Evolutionary conservation across 768 basidiomycete species (phyloP).

Genomic region (Leccinum rimulosum): DNA sequence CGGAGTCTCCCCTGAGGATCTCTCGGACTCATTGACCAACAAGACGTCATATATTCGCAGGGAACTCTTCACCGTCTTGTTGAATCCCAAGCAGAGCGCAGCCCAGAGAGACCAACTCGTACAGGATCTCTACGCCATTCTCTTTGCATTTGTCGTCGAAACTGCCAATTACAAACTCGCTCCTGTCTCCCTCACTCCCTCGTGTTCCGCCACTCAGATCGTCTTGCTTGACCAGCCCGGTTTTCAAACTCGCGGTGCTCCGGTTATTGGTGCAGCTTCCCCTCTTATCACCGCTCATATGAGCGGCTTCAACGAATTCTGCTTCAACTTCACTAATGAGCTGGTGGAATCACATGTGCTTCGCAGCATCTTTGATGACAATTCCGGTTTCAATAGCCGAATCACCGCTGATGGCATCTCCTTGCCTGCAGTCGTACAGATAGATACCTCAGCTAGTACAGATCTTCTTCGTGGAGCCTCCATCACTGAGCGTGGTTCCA

Average conservation of each 20-base stretch:
- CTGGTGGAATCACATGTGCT: slow-evolving; percentile 55
- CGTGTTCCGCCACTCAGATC: slow-evolving; percentile 45
- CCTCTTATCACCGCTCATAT: slow-evolving; percentile 56
- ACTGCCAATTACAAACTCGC: slow-evolving; percentile 59
- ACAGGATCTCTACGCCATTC: too few species aligned
- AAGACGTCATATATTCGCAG: slow-evolving; percentile 57
- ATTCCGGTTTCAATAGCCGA: slow-evolving; percentile 43
- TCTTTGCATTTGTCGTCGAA: slow-evolving; percentile 66
- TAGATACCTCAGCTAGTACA: slow-evolving; percentile 55
- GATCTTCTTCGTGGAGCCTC: slow-evolving; percentile 59
- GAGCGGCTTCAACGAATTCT: slow-evolving; percentile 61
- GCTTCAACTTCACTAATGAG: slow-evolving; percentile 59
- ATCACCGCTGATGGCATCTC: slow-evolving; percentile 51
- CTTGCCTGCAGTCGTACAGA: slow-evolving; percentile 44
- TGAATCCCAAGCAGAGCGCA: slow-evolving; percentile 49
- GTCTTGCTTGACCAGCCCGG: slow-evolving; percentile 55
- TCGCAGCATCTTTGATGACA: slow-evolving; percentile 52
- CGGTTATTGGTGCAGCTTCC: slow-evolving; percentile 38
- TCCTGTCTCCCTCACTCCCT: slow-evolving; percentile 40
- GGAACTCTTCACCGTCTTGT: slow-evolving; percentile 56
- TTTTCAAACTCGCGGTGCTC: slow-evolving; percentile 51
- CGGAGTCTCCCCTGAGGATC: slow-evolving; percentile 52
- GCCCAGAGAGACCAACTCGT: slow-evolving; percentile 54
- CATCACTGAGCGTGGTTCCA: slow-evolving; percentile 42
- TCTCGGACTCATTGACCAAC: slow-evolving; percentile 52